A percentile compares a stretch with the other conserved stretches of the same genome.
phyloP scores from a whole-genome alignment of 768 basidiomycete species.

The Psilocybe subaeruginosa region DNA sequence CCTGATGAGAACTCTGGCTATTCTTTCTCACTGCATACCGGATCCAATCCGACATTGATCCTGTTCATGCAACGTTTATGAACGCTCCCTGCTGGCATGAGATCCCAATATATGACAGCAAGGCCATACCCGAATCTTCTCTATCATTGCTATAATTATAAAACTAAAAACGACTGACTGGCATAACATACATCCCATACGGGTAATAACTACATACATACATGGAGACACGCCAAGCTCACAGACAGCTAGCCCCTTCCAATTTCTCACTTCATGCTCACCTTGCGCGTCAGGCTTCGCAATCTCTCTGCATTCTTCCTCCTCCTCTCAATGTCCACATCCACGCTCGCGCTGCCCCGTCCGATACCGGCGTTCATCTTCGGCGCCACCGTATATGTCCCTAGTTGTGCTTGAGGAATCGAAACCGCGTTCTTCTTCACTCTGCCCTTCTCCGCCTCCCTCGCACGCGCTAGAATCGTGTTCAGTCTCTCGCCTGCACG shows the following conservation, averaged over 20 bases:
- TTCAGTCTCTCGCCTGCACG: conserved; percentile 60
- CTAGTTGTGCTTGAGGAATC: conserved; percentile 78
- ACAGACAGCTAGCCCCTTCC: too few relatives aligned
- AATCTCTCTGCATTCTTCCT: conserved; percentile 76
- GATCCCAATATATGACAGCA: neutral
- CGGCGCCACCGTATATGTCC: conserved; percentile 83
- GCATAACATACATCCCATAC: neutral
- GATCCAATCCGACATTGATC: too few relatives aligned
- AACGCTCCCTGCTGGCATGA: too few relatives aligned
- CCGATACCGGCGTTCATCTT: conserved; percentile 53
- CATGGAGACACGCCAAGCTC: neutral
- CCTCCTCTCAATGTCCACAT: conserved; percentile 73
- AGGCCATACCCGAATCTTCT: neutral
- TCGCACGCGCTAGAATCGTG: conserved; percentile 69
- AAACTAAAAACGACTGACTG: neutral
- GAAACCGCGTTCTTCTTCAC: conserved; percentile 80
- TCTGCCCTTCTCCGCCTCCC: conserved; percentile 67
- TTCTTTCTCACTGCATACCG: neutral
- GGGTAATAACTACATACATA: neutral
- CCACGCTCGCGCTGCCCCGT: conserved; percentile 60
- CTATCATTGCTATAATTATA: too few relatives aligned
- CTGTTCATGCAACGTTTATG: neutral
- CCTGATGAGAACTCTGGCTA: neutral
- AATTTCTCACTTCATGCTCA: conserved; percentile 28
- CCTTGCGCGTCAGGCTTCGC: conserved; percentile 61